phyloP scores from a whole-genome alignment of 768 basidiomycete genomes.

The Boletus coccyginus region DNA sequence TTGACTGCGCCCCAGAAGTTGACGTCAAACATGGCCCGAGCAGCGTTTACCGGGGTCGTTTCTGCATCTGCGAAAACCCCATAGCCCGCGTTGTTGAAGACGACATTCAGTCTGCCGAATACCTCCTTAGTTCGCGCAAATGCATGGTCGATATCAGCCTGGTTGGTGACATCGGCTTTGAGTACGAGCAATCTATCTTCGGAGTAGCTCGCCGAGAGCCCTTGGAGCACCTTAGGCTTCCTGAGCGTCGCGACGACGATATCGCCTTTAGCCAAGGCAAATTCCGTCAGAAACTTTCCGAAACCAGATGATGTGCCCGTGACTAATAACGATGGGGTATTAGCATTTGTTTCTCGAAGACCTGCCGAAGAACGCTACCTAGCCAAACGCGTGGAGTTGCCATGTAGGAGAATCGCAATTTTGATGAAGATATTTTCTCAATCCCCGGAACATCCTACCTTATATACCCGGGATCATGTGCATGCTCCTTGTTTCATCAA shows the following conservation, averaged over 20 bases:
- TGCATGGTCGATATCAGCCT: slow-evolving; percentile 7
- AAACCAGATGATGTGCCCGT: slow-evolving; percentile 42
- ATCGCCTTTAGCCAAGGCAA: slow-evolving; percentile 34
- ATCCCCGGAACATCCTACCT: too few relatives aligned
- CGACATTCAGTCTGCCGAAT: slow-evolving; percentile 16
- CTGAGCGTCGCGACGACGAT: slow-evolving; percentile 43
- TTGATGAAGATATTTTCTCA: too few relatives aligned
- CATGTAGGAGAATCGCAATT: too few relatives aligned
- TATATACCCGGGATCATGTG: too few relatives aligned
- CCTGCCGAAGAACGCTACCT: background rate
- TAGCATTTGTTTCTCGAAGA: background rate
- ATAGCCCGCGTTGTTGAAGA: slow-evolving; percentile 22
- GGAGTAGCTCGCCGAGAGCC: slow-evolving; percentile 1
- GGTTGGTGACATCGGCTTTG: slow-evolving; percentile 12
- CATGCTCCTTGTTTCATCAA: too few relatives aligned
- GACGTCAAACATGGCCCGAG: slow-evolving; percentile 23
- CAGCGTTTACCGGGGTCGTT: slow-evolving; percentile 13
- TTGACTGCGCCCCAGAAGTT: slow-evolving; percentile 30
- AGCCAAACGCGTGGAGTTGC: slow-evolving; percentile 8
- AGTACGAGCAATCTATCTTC: slow-evolving; percentile 12
- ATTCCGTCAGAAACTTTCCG: slow-evolving; percentile 33
- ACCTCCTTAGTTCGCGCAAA: slow-evolving; percentile 7
- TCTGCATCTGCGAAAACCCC: slow-evolving; percentile 24
- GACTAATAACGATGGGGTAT: slow-evolving; percentile 21
- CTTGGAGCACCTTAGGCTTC: slow-evolving; percentile 28